phyloP scores from a whole-genome alignment of 176 grass and related monocot genomes.

The Puccinellia tenuiflora region DNA sequence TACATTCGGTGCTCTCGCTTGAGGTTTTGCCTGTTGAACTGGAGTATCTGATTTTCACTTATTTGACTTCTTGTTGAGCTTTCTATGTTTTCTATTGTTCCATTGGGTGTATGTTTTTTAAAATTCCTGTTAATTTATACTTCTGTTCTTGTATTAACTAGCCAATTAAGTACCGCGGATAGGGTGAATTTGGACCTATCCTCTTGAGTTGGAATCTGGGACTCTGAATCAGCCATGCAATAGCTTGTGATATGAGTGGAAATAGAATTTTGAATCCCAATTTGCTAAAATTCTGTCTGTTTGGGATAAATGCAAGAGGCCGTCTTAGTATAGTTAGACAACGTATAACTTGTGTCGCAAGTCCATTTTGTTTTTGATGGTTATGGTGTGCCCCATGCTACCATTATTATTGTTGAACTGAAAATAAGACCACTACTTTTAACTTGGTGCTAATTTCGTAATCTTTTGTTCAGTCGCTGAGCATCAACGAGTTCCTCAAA shows the following conservation, averaged over 20 bases:
- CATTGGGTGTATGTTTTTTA: neutral
- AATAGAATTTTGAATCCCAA: neutral
- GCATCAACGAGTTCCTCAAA: conserved; percentile 90
- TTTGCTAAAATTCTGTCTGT: neutral
- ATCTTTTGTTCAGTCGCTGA: conserved; percentile 41
- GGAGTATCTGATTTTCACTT: neutral
- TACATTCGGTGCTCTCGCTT: neutral
- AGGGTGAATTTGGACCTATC: neutral
- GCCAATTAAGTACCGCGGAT: neutral
- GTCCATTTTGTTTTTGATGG: neutral
- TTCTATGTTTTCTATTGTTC: neutral
- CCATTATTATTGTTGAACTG: neutral
- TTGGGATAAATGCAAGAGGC: neutral
- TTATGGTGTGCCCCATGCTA: neutral
- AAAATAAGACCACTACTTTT: neutral
- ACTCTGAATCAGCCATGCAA: neutral
- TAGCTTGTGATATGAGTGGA: neutral
- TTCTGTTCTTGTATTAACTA: neutral
- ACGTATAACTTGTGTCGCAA: too few relatives aligned
- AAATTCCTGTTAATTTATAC: neutral
- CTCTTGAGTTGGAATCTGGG: neutral
- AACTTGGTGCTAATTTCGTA: neutral
- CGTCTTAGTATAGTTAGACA: neutral
- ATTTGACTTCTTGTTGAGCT: neutral
- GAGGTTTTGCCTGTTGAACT: neutral